phyloP scores from a whole-genome alignment of 495 filamentous ascomycete species.

The Aspergillus heteromorphus region DNA sequence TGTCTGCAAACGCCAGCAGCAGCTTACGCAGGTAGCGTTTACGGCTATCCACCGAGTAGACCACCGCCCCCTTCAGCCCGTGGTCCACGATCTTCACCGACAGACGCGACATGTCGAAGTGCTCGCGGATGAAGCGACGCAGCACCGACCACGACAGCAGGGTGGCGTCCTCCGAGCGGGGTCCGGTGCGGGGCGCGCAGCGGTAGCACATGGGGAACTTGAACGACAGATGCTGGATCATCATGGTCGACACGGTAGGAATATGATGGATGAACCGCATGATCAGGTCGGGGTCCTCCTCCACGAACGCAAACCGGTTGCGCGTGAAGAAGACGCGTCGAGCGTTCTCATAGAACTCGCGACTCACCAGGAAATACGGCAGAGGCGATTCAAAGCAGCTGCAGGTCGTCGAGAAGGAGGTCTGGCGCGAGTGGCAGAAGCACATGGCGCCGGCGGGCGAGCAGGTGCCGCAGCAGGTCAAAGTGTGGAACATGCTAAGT shows the following conservation, averaged over 20 bases:
- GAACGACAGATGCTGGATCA: constrained; percentile 19
- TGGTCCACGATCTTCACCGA: constrained; percentile 17
- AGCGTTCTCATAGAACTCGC: constrained; percentile 20
- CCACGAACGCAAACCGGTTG: constrained; percentile 21
- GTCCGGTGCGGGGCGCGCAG: neutral
- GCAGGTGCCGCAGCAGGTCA: constrained; percentile 21
- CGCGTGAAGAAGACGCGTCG: constrained; percentile 20
- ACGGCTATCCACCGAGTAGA: neutral
- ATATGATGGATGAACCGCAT: constrained; percentile 15
- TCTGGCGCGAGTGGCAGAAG: constrained; percentile 20
- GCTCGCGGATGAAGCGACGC: constrained; percentile 25
- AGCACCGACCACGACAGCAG: constrained; percentile 20
- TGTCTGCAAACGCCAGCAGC: constrained; percentile 12
- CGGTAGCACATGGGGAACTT: constrained; percentile 17
- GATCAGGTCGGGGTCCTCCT: constrained; percentile 17
- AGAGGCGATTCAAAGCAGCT: constrained; percentile 21
- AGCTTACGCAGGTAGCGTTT: constrained; percentile 16
- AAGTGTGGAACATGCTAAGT: neutral
- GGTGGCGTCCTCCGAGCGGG: constrained; percentile 4
- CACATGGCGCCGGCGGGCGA: constrained; percentile 17
- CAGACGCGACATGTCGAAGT: constrained; percentile 18
- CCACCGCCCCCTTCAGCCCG: constrained; percentile 5
- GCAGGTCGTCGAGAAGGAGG: constrained; percentile 21
- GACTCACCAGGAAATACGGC: constrained; percentile 24
- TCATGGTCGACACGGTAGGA: constrained; percentile 14